phyloP scores from a whole-genome alignment of 345 rosid species.

The Boechera divaricarpa region DNA sequence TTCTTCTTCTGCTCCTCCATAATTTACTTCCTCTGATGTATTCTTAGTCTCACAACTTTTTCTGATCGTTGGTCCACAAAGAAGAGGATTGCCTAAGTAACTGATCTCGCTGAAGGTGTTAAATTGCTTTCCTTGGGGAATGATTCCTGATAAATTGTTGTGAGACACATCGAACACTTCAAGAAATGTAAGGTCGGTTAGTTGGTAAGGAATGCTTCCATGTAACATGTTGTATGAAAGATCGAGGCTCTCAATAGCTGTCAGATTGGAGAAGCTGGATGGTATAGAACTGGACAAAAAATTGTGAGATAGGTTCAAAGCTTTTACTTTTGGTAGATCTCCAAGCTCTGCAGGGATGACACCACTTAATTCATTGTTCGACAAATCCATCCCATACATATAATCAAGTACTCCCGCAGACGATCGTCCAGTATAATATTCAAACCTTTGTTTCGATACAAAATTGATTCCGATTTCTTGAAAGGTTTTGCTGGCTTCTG shows the following conservation, averaged over 20 bases:
- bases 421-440: background rate
- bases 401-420: background rate
- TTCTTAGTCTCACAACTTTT: background rate
- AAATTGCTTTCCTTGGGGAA: slow-evolving; percentile 15
- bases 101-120: background rate
- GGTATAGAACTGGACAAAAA: slow-evolving; percentile 30
- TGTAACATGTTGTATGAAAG: slow-evolving; percentile 14
- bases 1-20: background rate
- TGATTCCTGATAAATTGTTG: slow-evolving; percentile 22
- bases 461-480: background rate
- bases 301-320: slow-evolving; percentile 48
- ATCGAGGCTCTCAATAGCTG: slow-evolving; percentile 47
- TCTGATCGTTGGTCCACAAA: slow-evolving; percentile 1
- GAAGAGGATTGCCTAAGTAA: slow-evolving; percentile 12
- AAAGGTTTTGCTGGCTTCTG: background rate
- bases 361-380: slow-evolving; percentile 42
- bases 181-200: slow-evolving; percentile 5
- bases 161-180: slow-evolving; percentile 3
- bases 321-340: background rate
- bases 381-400: slow-evolving; percentile 49
- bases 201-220: slow-evolving; percentile 23
- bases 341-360: slow-evolving; percentile 45
- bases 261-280: slow-evolving; percentile 31
- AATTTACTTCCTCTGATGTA: background rate
- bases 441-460: background rate